Conservation (phyloP, 352 stramenopile genomes). For the Pythium apleroticum region DNA sequence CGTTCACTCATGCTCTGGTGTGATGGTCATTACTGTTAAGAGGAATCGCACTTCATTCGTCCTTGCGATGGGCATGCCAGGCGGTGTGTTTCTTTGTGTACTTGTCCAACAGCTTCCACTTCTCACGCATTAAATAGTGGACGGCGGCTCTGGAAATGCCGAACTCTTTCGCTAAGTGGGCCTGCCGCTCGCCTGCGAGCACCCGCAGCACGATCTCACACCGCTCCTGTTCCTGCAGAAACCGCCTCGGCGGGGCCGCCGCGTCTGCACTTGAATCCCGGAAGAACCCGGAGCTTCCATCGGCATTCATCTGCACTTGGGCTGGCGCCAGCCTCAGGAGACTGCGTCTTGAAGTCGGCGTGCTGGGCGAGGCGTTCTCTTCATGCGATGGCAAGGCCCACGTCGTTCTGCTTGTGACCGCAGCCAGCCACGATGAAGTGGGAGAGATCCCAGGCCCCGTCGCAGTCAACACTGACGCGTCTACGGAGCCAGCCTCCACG, state of each 20-base stretch:
- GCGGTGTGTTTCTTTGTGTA: background rate
- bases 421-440: background rate
- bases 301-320: constrained; percentile 3
- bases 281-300: constrained; percentile 4
- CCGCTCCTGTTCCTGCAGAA: constrained; percentile 26
- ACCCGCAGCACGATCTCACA: constrained; percentile 64
- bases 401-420: background rate
- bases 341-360: constrained; percentile 2
- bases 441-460: background rate
- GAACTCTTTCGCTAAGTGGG: constrained; percentile 61
- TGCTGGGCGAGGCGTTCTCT: background rate
- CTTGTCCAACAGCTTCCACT: background rate
- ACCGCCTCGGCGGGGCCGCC: background rate
- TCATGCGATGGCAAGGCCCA: background rate
- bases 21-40: no score
- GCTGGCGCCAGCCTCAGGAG: constrained; percentile 8
- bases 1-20: background rate
- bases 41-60: no score
- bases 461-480: background rate
- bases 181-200: constrained; percentile 51
- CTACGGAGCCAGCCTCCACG: background rate
- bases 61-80: background rate
- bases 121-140: constrained; percentile 42
- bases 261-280: background rate
- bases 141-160: constrained; percentile 52